Evolutionary conservation across 1,139 yeast species (phyloP).

Genomic region (Torulaspora pretoriensis): DNA sequence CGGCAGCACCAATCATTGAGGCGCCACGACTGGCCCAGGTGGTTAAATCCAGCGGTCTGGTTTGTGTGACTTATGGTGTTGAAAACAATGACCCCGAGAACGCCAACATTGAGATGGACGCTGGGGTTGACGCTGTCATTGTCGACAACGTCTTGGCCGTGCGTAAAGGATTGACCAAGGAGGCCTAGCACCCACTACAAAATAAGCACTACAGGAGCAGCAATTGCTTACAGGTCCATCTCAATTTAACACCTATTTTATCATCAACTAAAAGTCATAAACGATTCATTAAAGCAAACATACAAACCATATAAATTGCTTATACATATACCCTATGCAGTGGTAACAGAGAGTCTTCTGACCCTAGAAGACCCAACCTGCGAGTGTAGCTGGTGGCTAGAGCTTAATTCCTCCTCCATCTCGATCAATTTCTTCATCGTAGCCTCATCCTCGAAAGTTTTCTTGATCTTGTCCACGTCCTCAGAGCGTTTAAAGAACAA

Average conservation of each 20-base stretch:
- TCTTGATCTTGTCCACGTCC: slow-evolving; percentile 12
- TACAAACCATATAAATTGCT: neutral
- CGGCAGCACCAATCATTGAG: slow-evolving; percentile 75
- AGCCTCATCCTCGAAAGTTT: slow-evolving; percentile 14
- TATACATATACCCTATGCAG: slow-evolving; percentile 4
- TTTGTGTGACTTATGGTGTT: slow-evolving; percentile 88
- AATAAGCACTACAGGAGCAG: no score
- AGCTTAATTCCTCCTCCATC: slow-evolving; percentile 6
- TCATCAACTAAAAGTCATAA: neutral
- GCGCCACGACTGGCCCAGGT: slow-evolving; percentile 88
- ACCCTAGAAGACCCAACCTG: slow-evolving; percentile 2
- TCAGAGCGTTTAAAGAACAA: slow-evolving; percentile 14
- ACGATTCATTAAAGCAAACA: neutral
- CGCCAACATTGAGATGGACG: slow-evolving; percentile 81
- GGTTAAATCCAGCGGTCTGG: slow-evolving; percentile 84
- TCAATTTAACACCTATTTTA: no score
- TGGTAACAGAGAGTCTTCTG: slow-evolving; percentile 15
- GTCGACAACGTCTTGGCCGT: slow-evolving; percentile 94
- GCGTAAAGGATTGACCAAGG: slow-evolving; percentile 61
- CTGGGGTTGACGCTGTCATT: slow-evolving; percentile 97
- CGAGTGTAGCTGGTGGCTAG: slow-evolving; percentile 1
- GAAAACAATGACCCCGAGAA: slow-evolving; percentile 81
- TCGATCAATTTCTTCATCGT: slow-evolving; percentile 10
- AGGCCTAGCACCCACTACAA: slow-evolving; percentile 1
- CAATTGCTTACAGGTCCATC: no score